Base-by-base conservation (phyloP, 352 stramenopile species). In the Aphanomyces euteiches region DNA sequence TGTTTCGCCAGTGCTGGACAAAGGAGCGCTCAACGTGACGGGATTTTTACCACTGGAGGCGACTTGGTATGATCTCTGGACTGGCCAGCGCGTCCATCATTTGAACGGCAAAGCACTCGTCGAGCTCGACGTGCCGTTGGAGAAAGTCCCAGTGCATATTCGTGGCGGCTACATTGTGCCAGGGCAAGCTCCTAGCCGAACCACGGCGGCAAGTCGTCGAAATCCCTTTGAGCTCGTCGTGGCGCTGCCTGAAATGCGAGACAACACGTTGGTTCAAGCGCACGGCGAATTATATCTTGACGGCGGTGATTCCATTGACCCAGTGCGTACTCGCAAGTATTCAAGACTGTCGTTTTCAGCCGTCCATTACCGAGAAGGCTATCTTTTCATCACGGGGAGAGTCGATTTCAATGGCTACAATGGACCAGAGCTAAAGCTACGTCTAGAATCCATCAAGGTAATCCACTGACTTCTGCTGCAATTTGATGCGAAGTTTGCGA, bases 271-370 rank as follows among this genome's bases (percentile, higher is more conserved):
- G 28, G 64, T 61, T 13, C 40, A 38, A 40, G 64, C 87, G 1
- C 47, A 60, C n/a, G 87, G 87, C 7, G 80, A 91, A 45, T 53
- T 94, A 3, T 94, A 89, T 47, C 63, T 94, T 21, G 87, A 94
- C 17, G 82, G 90, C 57, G 87, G 87, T 5, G 82, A 91, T 48
- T 90, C 85, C 6, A 47, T 94, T 7, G 71, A 78, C 34, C 83
- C 87, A 37, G 74, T 94, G 3, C 0, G 28, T 28, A 28, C 28
- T 28, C 28, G 2, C 28, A 28, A 28, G 2, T 28, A 28, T 28
- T 28, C 28, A 28, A 28, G 28, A 28, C 28, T 28, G 47, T 21
- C 21, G 50, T 69, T 57, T 21, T 10, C 8, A 19, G 63, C 63
- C 50, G 40, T 57, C 8, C 63, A 69, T 47, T 69, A 47, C n/a